Evolutionary conservation across 2,329 filamentous ascomycete genomes (phyloP).

Genomic region (Calcarisporium arbuscula): DNA sequence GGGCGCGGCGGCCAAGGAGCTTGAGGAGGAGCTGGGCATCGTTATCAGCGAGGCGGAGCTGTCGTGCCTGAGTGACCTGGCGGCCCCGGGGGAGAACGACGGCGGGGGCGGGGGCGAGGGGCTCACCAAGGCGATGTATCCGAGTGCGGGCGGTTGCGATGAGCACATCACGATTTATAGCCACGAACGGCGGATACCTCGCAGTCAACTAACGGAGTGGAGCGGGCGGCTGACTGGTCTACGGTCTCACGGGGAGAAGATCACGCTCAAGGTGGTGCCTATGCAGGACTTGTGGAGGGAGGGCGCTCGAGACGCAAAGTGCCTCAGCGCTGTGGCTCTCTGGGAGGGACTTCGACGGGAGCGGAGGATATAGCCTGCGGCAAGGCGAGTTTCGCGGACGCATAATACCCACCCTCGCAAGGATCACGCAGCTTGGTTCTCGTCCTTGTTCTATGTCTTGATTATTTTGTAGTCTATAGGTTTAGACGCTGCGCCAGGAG

Average conservation of each 20-base stretch:
- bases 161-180: constrained; percentile 54
- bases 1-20: constrained; percentile 53
- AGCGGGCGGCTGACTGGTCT: constrained; percentile 52
- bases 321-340: constrained; percentile 51
- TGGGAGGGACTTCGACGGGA: constrained; percentile 50
- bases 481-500: constrained; percentile 58
- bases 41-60: constrained; percentile 42
- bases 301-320: constrained; percentile 52
- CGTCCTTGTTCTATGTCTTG: neutral
- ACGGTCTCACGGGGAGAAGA: constrained; percentile 53
- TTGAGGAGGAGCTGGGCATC: constrained; percentile 53
- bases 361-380: constrained; percentile 28
- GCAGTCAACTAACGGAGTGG: constrained; percentile 46
- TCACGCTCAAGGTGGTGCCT: constrained; percentile 52
- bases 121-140: constrained; percentile 46
- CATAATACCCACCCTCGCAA: too few species aligned
- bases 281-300: constrained; percentile 52
- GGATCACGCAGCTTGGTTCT: too few species aligned
- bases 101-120: constrained; percentile 20
- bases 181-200: constrained; percentile 45
- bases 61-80: constrained; percentile 46
- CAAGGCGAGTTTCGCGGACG: too few species aligned
- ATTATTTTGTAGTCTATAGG: constrained; percentile 21
- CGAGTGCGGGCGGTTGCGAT: constrained; percentile 54
- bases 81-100: constrained; percentile 15